These are phyloP conservation scores for Pichia paraexigua DNA, from an alignment of 805 yeast genomes.

Conservation along the genomic window DNA sequence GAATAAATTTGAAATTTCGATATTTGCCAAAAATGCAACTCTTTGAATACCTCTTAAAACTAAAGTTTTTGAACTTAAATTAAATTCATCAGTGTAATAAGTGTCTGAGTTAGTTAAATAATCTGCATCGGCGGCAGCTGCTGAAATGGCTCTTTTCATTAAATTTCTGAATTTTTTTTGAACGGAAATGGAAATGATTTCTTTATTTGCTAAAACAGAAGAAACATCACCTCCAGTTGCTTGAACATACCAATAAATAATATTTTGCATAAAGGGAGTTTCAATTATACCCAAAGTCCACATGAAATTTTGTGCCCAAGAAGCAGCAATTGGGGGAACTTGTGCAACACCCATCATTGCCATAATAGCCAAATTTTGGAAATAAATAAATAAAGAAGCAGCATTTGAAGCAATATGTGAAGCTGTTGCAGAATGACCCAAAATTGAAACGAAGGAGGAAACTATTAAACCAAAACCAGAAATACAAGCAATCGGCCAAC, in stretches of 20 bases:
- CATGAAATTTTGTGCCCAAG: slow-evolving; percentile 87
- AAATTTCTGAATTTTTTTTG: slow-evolving; percentile 38
- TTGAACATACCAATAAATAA: slow-evolving; percentile 78
- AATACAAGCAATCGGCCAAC: slow-evolving; percentile 94
- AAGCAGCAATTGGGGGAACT: slow-evolving; percentile 90
- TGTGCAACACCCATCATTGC: slow-evolving; percentile 91
- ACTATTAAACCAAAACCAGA: slow-evolving; percentile 83
- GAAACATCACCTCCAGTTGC: slow-evolving; percentile 87
- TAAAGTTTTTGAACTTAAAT: slow-evolving; percentile 59
- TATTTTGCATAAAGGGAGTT: slow-evolving; percentile 72
- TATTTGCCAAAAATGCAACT: slow-evolving; percentile 75
- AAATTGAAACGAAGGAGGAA: slow-evolving; percentile 77
- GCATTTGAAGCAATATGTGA: slow-evolving; percentile 97
- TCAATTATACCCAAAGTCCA: slow-evolving; percentile 93
- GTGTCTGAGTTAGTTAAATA: slow-evolving; percentile 42
- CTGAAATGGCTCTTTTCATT: slow-evolving; percentile 29
- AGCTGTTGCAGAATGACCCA: slow-evolving; percentile 88
- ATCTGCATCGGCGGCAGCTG: slow-evolving; percentile 34
- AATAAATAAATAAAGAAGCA: slow-evolving; percentile 83
- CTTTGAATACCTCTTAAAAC: slow-evolving; percentile 88
- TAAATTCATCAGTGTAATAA: slow-evolving; percentile 67
- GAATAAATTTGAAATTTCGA: slow-evolving; percentile 81
- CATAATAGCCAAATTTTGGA: slow-evolving; percentile 86
- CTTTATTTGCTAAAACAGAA: slow-evolving; percentile 56
- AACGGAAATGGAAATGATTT: slow-evolving; percentile 73